Base-by-base conservation (phyloP, 2,329 filamentous ascomycete genomes). In the Hypoxylon sp. region DNA sequence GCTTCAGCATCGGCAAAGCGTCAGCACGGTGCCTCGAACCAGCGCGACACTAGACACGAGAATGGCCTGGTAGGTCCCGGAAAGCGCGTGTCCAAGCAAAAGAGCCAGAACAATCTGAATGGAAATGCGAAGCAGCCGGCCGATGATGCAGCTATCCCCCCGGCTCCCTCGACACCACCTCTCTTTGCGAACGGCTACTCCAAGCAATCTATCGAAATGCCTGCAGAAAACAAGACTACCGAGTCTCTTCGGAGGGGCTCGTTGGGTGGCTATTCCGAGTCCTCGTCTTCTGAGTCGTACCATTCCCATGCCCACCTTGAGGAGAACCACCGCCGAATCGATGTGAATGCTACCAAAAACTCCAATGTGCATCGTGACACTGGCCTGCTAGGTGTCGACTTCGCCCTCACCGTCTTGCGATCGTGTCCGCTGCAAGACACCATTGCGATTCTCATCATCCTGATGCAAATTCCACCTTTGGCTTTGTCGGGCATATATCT, bases 361-460 rank as follows among this genome's bases (percentile, higher is more conserved):
- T 82, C 84, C 69, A 84, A 89, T 62, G 84, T 90, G 56, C 90
- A 91, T 74, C 89, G 89, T 70, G 88, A 91, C 75, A 83, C 88
- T 56, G 91, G 91, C 62, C 88, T 91, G 49, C 80, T 97, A 39
- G 65, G 65, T 48, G 56, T 68, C 70, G 89, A 91, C 72, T 84
- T 96, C 68, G 90, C 91, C 67, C 87, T 92, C 70, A 97, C 93
- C 57, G 94, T 98, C 72, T 87, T 98, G 76, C 89, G 89, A 73
- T 93, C 93, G 54, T 94, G 94, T 73, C 94, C 94, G 56, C 88
- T 97, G 75, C 91, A 93, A 80, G 94, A 98, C 80, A 97, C 94
- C 64, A 92, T 97, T 79, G 93, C 94, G 76, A 97, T 98, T 74
- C 88, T 98, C 77, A 97, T 97, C 79, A 91, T 97, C 72, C 87